Percentiles rank a stretch among this genome's conserved stretches.
phyloP scores from a whole-genome alignment of 2,329 filamentous ascomycete species.

The Xylaria sp. region DNA sequence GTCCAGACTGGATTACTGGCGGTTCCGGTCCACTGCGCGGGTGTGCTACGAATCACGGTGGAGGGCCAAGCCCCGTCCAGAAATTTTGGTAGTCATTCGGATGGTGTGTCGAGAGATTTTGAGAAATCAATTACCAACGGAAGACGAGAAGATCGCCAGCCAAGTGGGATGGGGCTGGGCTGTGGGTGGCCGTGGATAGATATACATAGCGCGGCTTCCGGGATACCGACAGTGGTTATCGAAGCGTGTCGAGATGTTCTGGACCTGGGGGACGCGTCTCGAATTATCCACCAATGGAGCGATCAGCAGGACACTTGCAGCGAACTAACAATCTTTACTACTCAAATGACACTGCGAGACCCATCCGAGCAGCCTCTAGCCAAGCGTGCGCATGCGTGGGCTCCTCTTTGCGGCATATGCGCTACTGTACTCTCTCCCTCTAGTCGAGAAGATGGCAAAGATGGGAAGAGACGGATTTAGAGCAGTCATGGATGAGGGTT shows the following conservation, averaged over 20 bases:
- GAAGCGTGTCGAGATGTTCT: constrained; percentile 13
- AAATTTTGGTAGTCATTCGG: not conserved
- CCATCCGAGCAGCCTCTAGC: not conserved
- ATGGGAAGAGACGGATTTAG: too few species aligned
- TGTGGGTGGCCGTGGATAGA: not conserved
- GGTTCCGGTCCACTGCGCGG: constrained; percentile 5
- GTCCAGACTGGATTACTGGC: not conserved
- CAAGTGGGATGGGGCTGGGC: not conserved
- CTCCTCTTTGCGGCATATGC: too few species aligned
- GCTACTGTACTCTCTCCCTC: too few species aligned
- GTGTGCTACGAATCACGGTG: constrained; percentile 9
- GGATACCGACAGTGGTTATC: not conserved
- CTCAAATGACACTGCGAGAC: constrained; percentile 21
- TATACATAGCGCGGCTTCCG: not conserved
- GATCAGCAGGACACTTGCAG: constrained; percentile 13
- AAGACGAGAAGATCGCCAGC: not conserved
- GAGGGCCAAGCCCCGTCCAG: not conserved
- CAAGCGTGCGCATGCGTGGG: too few species aligned
- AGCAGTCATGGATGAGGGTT: too few species aligned
- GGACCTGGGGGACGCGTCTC: not conserved
- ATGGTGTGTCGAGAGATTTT: not conserved
- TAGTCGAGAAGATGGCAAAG: too few species aligned
- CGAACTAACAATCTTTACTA: constrained; percentile 16
- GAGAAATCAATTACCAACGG: constrained; percentile 11
- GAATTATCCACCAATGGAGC: constrained; percentile 27